Percentiles rank a stretch among this genome's conserved stretches.
Conservation (phyloP, 192 early-diverging fungal species). For the Irineochytrium annulatum region DNA sequence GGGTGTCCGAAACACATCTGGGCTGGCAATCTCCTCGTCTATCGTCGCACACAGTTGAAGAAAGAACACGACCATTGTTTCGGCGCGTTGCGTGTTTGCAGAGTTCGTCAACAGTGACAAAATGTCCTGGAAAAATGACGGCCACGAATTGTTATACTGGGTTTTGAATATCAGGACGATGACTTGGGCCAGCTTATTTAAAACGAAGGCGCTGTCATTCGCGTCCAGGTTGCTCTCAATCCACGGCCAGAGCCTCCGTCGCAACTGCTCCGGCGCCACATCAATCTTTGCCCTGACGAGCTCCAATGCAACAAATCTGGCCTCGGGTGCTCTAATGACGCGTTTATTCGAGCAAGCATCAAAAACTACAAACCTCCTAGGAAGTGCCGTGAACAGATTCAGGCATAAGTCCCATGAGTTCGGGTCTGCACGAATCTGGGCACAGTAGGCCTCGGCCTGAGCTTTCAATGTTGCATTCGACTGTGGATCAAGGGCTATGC, state of each 20-base stretch:
- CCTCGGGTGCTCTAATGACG: conserved; percentile 60
- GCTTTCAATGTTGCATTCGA: background rate
- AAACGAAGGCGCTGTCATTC: conserved; percentile 49
- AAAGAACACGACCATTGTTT: conserved; percentile 67
- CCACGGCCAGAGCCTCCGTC: conserved; percentile 36
- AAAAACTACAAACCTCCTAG: background rate
- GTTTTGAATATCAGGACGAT: conserved; percentile 61
- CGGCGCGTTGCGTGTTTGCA: conserved; percentile 19
- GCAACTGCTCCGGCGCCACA: conserved; percentile 9
- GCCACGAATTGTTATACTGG: conserved; percentile 51
- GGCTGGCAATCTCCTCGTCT: conserved; percentile 84
- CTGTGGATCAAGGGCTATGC: background rate
- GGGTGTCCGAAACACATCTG: conserved; percentile 58
- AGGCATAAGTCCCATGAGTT: background rate
- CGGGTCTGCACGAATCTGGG: background rate
- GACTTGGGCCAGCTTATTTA: conserved; percentile 82
- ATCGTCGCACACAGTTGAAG: conserved; percentile 73
- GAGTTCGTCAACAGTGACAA: conserved; percentile 50
- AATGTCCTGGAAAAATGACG: conserved; percentile 82
- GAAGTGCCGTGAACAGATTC: background rate
- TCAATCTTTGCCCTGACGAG: conserved; percentile 46
- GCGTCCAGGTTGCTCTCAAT: conserved; percentile 28
- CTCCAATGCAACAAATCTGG: conserved; percentile 82
- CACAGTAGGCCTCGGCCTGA: background rate
- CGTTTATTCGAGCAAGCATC: background rate